These are phyloP conservation scores for Talaromyces sp. DNA, from an alignment of 2,329 filamentous ascomycete genomes.

Conservation along the genomic window DNA sequence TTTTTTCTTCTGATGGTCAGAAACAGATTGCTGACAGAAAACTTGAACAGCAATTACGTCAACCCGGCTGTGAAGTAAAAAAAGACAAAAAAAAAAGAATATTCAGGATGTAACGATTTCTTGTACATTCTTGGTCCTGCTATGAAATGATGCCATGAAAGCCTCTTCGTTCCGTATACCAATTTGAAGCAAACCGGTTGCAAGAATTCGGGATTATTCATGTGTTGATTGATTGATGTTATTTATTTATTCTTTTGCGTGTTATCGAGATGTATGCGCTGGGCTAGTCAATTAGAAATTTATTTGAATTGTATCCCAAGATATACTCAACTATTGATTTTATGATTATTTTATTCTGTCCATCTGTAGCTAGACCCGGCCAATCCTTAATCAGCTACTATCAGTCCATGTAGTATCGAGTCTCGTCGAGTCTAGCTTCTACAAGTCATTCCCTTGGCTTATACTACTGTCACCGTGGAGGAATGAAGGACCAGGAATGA, in stretches of 20 bases:
- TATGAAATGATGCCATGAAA: background rate
- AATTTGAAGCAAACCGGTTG: background rate
- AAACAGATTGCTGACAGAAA: background rate
- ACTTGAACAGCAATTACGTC: constrained; percentile 30
- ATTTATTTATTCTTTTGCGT: background rate
- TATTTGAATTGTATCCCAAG: background rate
- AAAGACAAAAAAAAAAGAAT: background rate
- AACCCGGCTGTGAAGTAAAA: constrained; percentile 8
- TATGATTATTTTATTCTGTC: too few relatives aligned
- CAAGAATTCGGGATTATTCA: background rate
- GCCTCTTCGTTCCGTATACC: background rate
- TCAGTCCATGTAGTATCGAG: too few relatives aligned
- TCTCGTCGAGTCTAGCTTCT: background rate
- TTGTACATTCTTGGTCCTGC: constrained; percentile 1
- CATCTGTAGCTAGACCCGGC: too few relatives aligned
- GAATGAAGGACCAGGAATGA: background rate
- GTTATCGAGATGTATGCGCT: background rate
- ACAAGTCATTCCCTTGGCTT: too few relatives aligned
- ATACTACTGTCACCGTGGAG: background rate
- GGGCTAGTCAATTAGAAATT: background rate
- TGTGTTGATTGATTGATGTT: background rate
- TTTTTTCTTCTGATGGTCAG: background rate
- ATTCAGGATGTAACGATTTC: background rate
- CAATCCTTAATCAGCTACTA: too few relatives aligned
- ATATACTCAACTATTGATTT: too few relatives aligned